phyloP scores from a whole-genome alignment of 495 filamentous ascomycete species.

The Tirmania nivea region DNA sequence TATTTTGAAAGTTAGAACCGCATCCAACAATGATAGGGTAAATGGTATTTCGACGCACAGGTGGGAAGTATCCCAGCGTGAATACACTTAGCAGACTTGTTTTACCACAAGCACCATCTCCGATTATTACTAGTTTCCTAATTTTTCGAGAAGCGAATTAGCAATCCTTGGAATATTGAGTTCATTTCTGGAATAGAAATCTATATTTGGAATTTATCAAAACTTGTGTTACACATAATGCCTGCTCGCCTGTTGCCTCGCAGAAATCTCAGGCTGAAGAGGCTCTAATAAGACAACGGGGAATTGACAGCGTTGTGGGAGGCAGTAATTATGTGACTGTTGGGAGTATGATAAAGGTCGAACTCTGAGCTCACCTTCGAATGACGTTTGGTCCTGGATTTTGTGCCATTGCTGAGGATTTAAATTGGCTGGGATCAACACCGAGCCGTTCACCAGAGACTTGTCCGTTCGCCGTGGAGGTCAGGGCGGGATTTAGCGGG shows the following conservation, averaged over 20 bases:
- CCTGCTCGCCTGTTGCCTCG: too few species aligned
- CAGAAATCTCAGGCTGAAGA: too few species aligned
- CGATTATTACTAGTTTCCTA: conserved; percentile 98
- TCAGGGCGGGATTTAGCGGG: too few species aligned
- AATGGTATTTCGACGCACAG: conserved; percentile 36
- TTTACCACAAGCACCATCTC: conserved; percentile 96
- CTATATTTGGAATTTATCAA: neutral
- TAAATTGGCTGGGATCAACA: neutral
- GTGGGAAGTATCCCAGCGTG: conserved; percentile 93
- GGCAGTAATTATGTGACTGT: too few species aligned
- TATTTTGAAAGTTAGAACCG: neutral
- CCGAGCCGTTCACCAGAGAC: neutral
- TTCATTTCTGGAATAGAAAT: neutral
- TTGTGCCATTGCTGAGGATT: conserved; percentile 31
- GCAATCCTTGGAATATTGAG: too few species aligned
- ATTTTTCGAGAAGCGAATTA: neutral
- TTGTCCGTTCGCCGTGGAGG: too few species aligned
- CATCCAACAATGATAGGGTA: neutral
- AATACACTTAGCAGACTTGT: conserved; percentile 95
- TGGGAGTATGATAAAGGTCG: too few species aligned
- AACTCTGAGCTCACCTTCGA: conserved; percentile 35
- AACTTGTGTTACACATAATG: neutral
- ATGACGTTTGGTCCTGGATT: conserved; percentile 45
- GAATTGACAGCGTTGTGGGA: too few species aligned
- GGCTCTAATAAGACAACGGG: too few species aligned